These are phyloP conservation scores for Ogataea henricii DNA, from an alignment of 805 yeast species.

Conservation along the genomic window DNA sequence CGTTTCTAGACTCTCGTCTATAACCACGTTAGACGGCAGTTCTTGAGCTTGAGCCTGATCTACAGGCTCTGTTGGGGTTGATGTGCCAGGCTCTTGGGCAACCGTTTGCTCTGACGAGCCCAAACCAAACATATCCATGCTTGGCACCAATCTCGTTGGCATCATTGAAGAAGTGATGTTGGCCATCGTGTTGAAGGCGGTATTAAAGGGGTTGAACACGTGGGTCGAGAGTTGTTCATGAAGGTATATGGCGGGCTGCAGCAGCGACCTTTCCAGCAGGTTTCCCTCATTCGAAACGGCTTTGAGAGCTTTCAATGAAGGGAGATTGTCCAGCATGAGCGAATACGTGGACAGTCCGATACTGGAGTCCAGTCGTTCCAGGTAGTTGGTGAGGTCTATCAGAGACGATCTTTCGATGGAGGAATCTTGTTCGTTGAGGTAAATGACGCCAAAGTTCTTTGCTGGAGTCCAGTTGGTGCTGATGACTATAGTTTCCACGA, in stretches of 20 bases:
- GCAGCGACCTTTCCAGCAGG: constrained; percentile 31
- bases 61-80: too few relatives aligned
- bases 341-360: constrained; percentile 31
- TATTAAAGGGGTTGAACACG: constrained; percentile 33
- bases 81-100: too few relatives aligned
- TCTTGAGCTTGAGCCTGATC: background rate
- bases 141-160: constrained; percentile 15
- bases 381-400: constrained; percentile 21
- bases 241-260: constrained; percentile 32
- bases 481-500: constrained; percentile 27
- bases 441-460: constrained; percentile 36
- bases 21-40: background rate
- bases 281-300: constrained; percentile 24
- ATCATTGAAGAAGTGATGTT: constrained; percentile 22
- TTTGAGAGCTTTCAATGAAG: constrained; percentile 26
- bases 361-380: constrained; percentile 29
- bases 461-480: constrained; percentile 35
- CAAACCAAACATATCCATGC: constrained; percentile 16
- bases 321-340: constrained; percentile 28
- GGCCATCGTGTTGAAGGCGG: constrained; percentile 29
- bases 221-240: constrained; percentile 30
- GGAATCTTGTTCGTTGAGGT: constrained; percentile 20
- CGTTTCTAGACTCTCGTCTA: constrained; percentile 14
- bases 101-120: constrained; percentile 8
- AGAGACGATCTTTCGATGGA: constrained; percentile 25